Evolutionary conservation across 345 rosid genomes (phyloP).

Genomic region (Populus simonii): DNA sequence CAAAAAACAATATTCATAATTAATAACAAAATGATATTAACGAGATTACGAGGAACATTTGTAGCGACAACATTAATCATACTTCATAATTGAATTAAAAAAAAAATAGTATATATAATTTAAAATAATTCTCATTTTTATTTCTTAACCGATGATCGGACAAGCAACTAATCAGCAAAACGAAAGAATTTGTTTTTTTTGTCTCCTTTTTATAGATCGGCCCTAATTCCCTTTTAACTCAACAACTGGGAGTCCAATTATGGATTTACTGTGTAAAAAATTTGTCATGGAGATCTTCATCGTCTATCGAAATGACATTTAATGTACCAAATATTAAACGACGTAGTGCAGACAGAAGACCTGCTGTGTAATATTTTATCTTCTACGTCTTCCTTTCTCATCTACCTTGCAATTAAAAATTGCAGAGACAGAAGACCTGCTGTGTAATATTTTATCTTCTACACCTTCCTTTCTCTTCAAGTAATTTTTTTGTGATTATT

Average conservation of each 20-base stretch:
- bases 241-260: not conserved
- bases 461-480: no score
- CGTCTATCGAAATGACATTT: not conserved
- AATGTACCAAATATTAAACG: not conserved
- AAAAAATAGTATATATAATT: no score
- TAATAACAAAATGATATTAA: not conserved
- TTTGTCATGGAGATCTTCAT: not conserved
- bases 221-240: not conserved
- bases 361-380: not conserved
- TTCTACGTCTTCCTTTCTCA: no score
- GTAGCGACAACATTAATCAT: no score
- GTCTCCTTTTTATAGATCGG: not conserved
- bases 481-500: no score
- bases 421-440: not conserved
- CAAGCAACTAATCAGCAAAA: not conserved
- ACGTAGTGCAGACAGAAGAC: not conserved
- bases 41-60: not conserved
- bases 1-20: not conserved
- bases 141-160: not conserved
- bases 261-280: not conserved
- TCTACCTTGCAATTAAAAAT: no score
- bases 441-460: not conserved
- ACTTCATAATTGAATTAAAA: no score
- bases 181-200: no score
- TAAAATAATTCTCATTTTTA: no score